These are phyloP conservation scores for Pestalotiopsis fici DNA, from an alignment of 2,329 filamentous ascomycete genomes.

Conservation along the genomic window DNA sequence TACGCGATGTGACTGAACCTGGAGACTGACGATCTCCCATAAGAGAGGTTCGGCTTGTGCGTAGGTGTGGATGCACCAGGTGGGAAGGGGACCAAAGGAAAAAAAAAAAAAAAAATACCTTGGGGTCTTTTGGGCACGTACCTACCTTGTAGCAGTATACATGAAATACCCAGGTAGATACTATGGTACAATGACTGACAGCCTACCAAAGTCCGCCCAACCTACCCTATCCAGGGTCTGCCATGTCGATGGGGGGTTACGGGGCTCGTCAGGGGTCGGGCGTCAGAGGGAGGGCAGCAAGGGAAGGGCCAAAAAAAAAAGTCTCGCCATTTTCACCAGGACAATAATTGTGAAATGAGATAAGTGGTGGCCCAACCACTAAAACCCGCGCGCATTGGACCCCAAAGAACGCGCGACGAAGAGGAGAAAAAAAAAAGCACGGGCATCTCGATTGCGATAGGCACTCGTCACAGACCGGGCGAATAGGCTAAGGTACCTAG, in stretches of 20 bases:
- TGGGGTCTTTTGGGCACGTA: slow-evolving; percentile 11
- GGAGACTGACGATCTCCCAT: slow-evolving; percentile 17
- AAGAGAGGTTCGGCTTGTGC: slow-evolving; percentile 5
- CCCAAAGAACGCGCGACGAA: not conserved
- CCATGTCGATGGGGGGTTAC: not conserved
- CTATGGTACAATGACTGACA: not conserved
- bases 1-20: slow-evolving; percentile 5
- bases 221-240: not conserved
- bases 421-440: not conserved
- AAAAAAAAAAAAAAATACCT: not conserved
- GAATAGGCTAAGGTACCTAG: not conserved
- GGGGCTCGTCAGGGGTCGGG: slow-evolving; percentile 1
- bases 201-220: not conserved
- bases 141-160: not conserved
- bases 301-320: not conserved
- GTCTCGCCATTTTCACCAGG: not conserved
- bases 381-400: not conserved
- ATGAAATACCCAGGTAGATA: not conserved
- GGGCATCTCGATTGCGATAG: slow-evolving; percentile 5
- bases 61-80: slow-evolving; percentile 18
- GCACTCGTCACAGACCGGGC: slow-evolving; percentile 7
- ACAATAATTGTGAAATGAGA: slow-evolving; percentile 8
- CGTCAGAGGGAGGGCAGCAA: not conserved
- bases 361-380: slow-evolving; percentile 6
- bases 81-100: too few species aligned